Base-by-base conservation (phyloP, 2,329 filamentous ascomycete genomes). In the Dothiorella sarmentorum region DNA sequence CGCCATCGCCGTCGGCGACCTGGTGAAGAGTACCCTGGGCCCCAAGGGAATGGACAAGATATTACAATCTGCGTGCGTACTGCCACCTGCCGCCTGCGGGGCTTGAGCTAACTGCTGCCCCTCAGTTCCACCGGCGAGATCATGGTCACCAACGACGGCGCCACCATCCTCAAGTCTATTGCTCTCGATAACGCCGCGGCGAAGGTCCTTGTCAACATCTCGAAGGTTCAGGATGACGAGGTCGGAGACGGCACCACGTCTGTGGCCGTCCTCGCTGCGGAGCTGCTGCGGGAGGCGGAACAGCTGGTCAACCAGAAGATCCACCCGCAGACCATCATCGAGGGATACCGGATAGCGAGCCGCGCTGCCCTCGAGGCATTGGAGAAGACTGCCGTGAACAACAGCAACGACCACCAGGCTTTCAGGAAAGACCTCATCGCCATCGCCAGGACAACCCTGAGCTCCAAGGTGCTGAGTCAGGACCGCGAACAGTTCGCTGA, bases 1-100 rank as follows among this genome's bases (percentile, higher is more conserved):
- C 68, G 94, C 94, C 73, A 99, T 99, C 71, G 94, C 94, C 58
- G 94, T 99, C 45, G 94, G 94, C 56, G 94, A 99, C 69, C 78
- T 99, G 66, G 94, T 99, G 56, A 99, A 99, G 84, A 96, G 90
- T 75, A 97, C 94, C 10, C 80, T 99, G 31, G 94, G 94, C 6
- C 94, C 94, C 35, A 97, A 97, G 80, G 94, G 94, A 67, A 97
- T 97, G 92, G 94, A 97, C 82, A 97, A 96, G 82, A 96, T 96
- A 74, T 80, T 96, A 72, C 91, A 96, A 76, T 96, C 91, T 74
- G 92, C 90, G 89, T 94, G 85, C 64, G 88, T 56, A 17, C 29
- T 26, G 37, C 31, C 31, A 18, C 24, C 24, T 33, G 13, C 44
- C 31, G 38, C 37, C 37, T 44, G 13, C 17, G 35, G 38, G 45